Conservation (phyloP, 371 early-diverging fungal species). For the Rhizopus arrhizus region DNA sequence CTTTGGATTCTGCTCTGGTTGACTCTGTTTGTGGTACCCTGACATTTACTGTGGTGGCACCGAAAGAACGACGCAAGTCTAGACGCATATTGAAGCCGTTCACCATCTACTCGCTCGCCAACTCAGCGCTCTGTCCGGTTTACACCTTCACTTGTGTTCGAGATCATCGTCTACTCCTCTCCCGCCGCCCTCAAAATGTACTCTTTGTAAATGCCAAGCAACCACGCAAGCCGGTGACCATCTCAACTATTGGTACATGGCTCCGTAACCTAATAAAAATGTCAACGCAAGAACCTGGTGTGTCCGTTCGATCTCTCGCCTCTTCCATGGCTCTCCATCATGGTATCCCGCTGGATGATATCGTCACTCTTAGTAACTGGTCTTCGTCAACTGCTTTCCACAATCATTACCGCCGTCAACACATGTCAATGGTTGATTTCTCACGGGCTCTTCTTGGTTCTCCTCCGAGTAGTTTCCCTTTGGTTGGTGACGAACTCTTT, state of each 20-base stretch:
- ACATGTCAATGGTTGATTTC: neutral
- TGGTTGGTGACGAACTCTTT: too few relatives aligned
- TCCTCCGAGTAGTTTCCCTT: too few relatives aligned
- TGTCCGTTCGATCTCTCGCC: conserved; percentile 10
- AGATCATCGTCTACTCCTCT: neutral
- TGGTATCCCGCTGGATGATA: conserved; percentile 9
- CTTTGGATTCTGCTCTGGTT: neutral
- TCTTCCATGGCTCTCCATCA: conserved; percentile 1
- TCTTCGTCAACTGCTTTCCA: neutral
- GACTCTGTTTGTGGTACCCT: too few relatives aligned
- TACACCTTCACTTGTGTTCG: neutral
- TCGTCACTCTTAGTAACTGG: conserved; percentile 7
- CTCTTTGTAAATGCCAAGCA: too few relatives aligned
- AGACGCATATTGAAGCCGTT: conserved; percentile 6
- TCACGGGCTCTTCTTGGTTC: neutral
- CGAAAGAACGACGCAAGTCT: neutral
- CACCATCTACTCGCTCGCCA: neutral
- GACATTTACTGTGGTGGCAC: neutral
- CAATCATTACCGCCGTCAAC: neutral
- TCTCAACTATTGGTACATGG: neutral
- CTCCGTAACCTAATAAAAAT: neutral
- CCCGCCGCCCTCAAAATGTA: too few relatives aligned
- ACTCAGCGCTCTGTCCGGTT: neutral
- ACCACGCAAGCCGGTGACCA: neutral
- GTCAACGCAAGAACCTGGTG: neutral